Evolutionary conservation across 2,329 filamentous ascomycete species (phyloP), one percentile per base, ranked within the genome.

Genomic region (Diplodia sapinea): DNA sequence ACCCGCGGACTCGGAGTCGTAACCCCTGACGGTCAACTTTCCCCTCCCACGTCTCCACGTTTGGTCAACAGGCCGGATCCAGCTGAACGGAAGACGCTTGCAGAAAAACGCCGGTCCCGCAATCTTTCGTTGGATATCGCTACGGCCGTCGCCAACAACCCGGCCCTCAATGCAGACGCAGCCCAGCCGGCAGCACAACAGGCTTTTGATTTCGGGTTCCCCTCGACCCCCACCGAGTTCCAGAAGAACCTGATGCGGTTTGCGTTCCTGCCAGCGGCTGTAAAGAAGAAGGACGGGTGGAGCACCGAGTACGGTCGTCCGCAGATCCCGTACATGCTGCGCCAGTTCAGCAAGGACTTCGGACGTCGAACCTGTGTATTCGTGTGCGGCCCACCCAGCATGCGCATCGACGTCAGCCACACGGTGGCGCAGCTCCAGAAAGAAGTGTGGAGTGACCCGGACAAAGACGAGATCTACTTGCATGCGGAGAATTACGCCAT

Each of bases 401-500:
- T 97, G 93, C 84, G 94, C 70, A 88, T 94, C 13, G 93, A 93
- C 72, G 94, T 97, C 17, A 89, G 91, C n/a, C 91, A 88, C 71
- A 91, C 92, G 0, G 92, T 97, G 29, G 94, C 94, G 2, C 82
- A 86, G 68, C 81, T 97, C 73, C 94, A 98, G 83, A 87, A 87
- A 31, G 88, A 90, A 78, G 93, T 98, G 61, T 93, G 92, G 90
- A 88, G 86, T 6, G 89, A 93, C 72, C 87, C 89, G 40, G 85
- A 86, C 73, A 86, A 91, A 56, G 94, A 97, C 76, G 94, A 97
- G 85, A 91, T 98, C 66, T 97, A 94, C 78, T 79, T 97, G 77
- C 94, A 97, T 82, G 92, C 94, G 3, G 94, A 98, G 83, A 97
- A 97, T 78, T 97, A 97, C 81, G 92, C 93, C 63, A 83, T 97